phyloP scores from a whole-genome alignment of 805 yeast genomes.

The Candida maris region DNA sequence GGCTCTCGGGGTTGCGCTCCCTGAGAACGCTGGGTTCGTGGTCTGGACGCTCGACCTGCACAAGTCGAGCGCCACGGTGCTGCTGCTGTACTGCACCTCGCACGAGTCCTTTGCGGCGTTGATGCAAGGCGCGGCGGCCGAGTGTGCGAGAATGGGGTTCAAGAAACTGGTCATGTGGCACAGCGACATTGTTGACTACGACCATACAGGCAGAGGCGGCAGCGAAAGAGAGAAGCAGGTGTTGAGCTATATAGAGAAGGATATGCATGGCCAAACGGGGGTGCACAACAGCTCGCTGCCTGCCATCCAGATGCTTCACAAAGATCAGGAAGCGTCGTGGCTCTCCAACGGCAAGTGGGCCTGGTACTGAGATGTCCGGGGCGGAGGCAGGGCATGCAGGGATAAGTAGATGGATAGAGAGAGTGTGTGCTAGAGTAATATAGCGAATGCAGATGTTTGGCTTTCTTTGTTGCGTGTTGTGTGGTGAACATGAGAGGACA shows the following conservation, averaged over 20 bases:
- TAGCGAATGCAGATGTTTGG: background rate
- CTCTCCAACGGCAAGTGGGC: slow-evolving; percentile 26
- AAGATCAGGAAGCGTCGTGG: slow-evolving; percentile 17
- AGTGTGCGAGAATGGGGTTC: slow-evolving; percentile 10
- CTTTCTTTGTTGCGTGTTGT: no score
- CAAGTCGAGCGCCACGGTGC: slow-evolving; percentile 11
- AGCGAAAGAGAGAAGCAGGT: slow-evolving; percentile 6
- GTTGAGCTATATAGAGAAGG: slow-evolving; percentile 7
- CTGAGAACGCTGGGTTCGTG: slow-evolving; percentile 30
- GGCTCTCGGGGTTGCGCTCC: slow-evolving; percentile 10
- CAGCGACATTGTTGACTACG: slow-evolving; percentile 20
- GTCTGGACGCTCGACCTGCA: slow-evolving; percentile 41
- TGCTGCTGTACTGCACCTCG: slow-evolving; percentile 18
- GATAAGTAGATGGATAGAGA: background rate
- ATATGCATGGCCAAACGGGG: slow-evolving; percentile 15
- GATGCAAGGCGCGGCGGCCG: slow-evolving; percentile 11
- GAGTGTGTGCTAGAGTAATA: background rate
- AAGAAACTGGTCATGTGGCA: slow-evolving; percentile 24
- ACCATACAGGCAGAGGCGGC: slow-evolving; percentile 2
- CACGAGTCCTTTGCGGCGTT: slow-evolving; percentile 10
- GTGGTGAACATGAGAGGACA: background rate
- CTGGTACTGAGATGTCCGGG: slow-evolving; percentile 19
- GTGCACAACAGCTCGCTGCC: slow-evolving; percentile 19
- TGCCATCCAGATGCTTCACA: slow-evolving; percentile 15
- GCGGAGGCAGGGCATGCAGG: background rate